Evolutionary conservation across 495 filamentous ascomycete genomes (phyloP).

Genomic region (Neurospora tetrasperma): DNA sequence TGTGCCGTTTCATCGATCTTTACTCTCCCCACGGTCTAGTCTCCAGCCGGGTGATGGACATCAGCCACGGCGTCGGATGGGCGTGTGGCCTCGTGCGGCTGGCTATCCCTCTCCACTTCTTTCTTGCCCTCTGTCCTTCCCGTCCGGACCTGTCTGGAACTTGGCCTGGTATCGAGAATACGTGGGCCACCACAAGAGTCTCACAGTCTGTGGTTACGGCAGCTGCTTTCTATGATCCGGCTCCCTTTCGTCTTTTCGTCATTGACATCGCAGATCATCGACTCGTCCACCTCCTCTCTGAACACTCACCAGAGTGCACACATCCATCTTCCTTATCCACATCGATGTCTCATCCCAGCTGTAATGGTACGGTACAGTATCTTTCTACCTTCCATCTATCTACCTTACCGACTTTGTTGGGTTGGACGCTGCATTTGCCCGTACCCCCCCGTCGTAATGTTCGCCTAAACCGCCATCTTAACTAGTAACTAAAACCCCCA

Average conservation of each 20-base stretch:
- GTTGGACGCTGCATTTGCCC: not conserved
- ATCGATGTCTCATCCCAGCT: not conserved
- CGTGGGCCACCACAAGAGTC: not conserved
- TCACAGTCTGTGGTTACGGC: not conserved
- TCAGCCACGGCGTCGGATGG: not conserved
- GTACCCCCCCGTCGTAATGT: not conserved
- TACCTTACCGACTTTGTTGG: not conserved
- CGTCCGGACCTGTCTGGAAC: not conserved
- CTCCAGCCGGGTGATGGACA: not conserved
- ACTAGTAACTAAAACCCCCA: not conserved
- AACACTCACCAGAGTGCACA: not conserved
- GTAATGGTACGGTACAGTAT: not conserved
- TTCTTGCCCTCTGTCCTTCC: not conserved
- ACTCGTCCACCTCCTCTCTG: not conserved
- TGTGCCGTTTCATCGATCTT: not conserved
- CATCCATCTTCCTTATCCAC: not conserved
- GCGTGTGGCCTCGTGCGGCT: not conserved
- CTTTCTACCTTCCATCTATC: not conserved
- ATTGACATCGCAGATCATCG: not conserved
- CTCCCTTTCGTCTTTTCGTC: not conserved
- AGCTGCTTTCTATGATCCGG: not conserved
- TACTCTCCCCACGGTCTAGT: not conserved
- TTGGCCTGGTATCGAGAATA: not conserved
- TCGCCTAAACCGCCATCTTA: not conserved
- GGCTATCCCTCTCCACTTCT: not conserved